phyloP scores from a whole-genome alignment of 371 early-diverging fungal species.

The Mortierella sp. region DNA sequence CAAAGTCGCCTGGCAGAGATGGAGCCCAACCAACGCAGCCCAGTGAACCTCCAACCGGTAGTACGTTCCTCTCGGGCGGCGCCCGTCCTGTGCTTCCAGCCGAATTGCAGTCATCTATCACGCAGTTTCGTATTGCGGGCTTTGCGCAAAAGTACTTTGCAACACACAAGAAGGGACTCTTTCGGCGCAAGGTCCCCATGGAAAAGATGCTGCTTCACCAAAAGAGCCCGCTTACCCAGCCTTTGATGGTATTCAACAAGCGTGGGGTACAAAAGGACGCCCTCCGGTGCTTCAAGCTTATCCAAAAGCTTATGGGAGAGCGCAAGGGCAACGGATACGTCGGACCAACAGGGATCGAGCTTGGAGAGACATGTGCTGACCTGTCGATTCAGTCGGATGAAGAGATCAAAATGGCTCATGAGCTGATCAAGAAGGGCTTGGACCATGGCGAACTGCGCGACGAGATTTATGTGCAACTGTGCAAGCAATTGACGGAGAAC shows the following conservation, averaged over 20 bases:
- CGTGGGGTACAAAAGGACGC: conserved; percentile 84
- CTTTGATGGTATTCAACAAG: conserved; percentile 84
- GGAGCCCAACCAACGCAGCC: too few relatives aligned
- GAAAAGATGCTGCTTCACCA: conserved; percentile 88
- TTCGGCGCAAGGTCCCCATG: conserved; percentile 87
- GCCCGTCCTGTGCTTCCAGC: conserved; percentile 62
- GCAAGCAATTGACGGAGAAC: conserved; percentile 89
- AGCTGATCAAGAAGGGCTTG: conserved; percentile 73
- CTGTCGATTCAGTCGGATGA: conserved; percentile 54
- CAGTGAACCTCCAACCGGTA: neutral
- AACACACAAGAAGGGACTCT: conserved; percentile 87
- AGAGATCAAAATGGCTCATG: conserved; percentile 82
- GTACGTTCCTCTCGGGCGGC: conserved; percentile 3
- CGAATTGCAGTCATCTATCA: conserved; percentile 77
- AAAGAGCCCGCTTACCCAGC: conserved; percentile 81
- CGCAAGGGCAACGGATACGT: conserved; percentile 55
- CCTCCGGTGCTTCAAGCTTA: conserved; percentile 80
- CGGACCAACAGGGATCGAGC: conserved; percentile 43
- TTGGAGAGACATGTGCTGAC: conserved; percentile 51
- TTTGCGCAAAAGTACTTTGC: conserved; percentile 94
- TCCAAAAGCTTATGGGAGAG: conserved; percentile 91
- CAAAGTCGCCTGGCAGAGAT: conserved; percentile 7
- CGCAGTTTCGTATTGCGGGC: conserved; percentile 86
- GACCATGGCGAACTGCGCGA: conserved; percentile 83
- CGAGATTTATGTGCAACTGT: conserved; percentile 94